These are phyloP conservation scores for Fusarium liriodendri DNA, from an alignment of 2,329 filamentous ascomycete species.

Conservation along the genomic window DNA sequence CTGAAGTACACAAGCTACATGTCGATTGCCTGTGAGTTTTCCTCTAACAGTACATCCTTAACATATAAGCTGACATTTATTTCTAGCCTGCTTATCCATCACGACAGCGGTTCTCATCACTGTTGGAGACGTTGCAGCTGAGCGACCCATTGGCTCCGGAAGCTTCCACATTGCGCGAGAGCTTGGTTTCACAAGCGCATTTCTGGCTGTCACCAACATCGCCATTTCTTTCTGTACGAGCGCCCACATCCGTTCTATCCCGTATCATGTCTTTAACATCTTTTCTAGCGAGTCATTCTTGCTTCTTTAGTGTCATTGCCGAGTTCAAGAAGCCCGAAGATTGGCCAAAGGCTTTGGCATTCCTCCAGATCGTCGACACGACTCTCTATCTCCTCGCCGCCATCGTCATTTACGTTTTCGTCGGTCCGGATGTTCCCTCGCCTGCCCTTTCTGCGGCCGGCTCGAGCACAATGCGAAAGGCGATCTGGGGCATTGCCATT, in stretches of 20 bases:
- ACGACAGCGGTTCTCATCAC: slow-evolving; percentile 71
- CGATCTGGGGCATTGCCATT: slow-evolving; percentile 75
- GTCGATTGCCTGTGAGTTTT: slow-evolving; percentile 62
- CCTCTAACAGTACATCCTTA: neutral
- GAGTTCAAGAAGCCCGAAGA: slow-evolving; percentile 69
- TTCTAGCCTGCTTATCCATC: slow-evolving; percentile 67
- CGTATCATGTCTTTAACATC: neutral
- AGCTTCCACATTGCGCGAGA: slow-evolving; percentile 49
- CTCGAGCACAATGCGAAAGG: slow-evolving; percentile 63
- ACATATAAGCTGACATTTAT: neutral
- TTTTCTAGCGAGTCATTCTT: slow-evolving; percentile 65
- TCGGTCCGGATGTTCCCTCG: slow-evolving; percentile 69
- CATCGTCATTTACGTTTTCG: slow-evolving; percentile 75
- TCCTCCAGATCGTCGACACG: slow-evolving; percentile 70
- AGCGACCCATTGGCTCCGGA: slow-evolving; percentile 50
- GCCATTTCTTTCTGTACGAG: slow-evolving; percentile 69
- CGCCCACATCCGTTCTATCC: too few relatives aligned
- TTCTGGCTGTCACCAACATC: slow-evolving; percentile 71
- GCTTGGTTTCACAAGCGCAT: slow-evolving; percentile 62
- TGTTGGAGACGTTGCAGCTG: slow-evolving; percentile 70
- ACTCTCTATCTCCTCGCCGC: slow-evolving; percentile 73
- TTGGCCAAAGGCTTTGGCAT: slow-evolving; percentile 53
- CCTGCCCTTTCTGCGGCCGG: slow-evolving; percentile 75
- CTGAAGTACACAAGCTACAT: slow-evolving; percentile 71
- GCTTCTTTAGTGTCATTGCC: slow-evolving; percentile 74